Base-by-base conservation (phyloP, 2,329 filamentous ascomycete species). In the Fusarium pseudocircinatum region DNA sequence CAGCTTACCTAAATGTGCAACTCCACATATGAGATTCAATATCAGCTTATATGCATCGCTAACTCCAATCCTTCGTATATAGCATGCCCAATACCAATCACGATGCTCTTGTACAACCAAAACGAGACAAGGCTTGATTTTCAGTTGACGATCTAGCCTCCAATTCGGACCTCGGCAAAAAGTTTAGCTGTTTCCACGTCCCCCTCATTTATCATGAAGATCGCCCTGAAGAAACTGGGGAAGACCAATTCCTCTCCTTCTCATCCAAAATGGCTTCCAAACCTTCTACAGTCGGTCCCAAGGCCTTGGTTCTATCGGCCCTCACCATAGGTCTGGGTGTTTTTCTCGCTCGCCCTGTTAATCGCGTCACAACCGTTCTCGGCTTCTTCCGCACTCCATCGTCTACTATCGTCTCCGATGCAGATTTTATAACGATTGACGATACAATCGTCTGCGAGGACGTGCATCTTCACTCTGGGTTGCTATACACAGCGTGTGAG, bases 381-480 rank as follows among this genome's bases (percentile, higher is more conserved):
- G 82, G 82, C 16, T 20, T 80, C 9, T 78, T 80, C 34, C 78
- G 81, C 20, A 60, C 58, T 14, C 70, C 72, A 7, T 58, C 44
- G 10, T 78, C 73, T 18, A 81, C 76, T 0, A 22, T 63, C 2
- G n/a, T 79, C 10, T 34, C 65, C 9, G 53, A 72, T 11, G 44
- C 62, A 6, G 68, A 80, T 8, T 75, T 87, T 2, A 73, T 83
- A 11, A 68, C 75, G 15, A 87, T 91, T 15, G 78, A 83, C 0
- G 86, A 88, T 69, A 91, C 89, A 0, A 77, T 83, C 6, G 83
- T 88, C 22, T 91, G 89, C 75, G 90, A 92, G 73, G 90, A 92
- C 68, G 53, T 92, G 7, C 89, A 91, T 73, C 84, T 89, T 62
- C 85, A 91, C 68, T 78, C 83, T 22, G 82, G 85, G 1, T 65